These are phyloP conservation scores for Macrolepiota dolichaula DNA, from an alignment of 768 basidiomycete species.

Conservation along the genomic window DNA sequence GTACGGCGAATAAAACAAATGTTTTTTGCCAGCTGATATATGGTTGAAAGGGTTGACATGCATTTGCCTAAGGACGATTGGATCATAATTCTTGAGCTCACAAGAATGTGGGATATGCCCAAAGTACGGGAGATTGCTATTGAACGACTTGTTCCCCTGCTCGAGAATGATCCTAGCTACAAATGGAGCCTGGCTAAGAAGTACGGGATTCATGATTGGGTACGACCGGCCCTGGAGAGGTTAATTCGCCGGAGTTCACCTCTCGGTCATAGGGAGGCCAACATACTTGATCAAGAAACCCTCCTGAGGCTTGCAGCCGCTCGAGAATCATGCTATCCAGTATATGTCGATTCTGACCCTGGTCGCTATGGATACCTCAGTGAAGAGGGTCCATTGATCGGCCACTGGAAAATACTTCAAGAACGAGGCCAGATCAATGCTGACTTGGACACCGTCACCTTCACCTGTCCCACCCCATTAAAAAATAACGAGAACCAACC, in stretches of 20 bases:
- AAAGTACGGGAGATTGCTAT: slow-evolving; percentile 26
- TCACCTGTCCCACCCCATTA: background rate
- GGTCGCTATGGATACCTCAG: background rate
- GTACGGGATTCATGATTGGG: slow-evolving; percentile 30
- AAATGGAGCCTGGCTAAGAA: slow-evolving; percentile 30
- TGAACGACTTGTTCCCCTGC: slow-evolving; percentile 17
- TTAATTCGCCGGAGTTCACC: slow-evolving; percentile 1
- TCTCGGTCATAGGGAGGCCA: background rate
- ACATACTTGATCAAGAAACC: background rate
- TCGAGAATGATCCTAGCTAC: slow-evolving; percentile 19
- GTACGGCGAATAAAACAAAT: background rate
- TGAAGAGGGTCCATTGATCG: background rate
- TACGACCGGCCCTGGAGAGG: background rate
- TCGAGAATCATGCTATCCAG: slow-evolving; percentile 3
- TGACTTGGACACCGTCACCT: background rate
- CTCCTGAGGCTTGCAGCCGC: background rate
- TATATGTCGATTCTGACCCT: background rate
- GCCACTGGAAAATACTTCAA: background rate
- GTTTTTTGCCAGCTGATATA: background rate
- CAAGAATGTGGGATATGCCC: slow-evolving; percentile 35
- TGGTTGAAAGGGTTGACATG: too few relatives aligned
- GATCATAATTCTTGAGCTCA: slow-evolving; percentile 35
- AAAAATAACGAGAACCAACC: background rate
- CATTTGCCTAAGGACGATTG: slow-evolving; percentile 24
- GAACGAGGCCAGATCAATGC: background rate